phyloP scores from a whole-genome alignment of 2,329 filamentous ascomycete genomes.

The Penicillium nordicum region DNA sequence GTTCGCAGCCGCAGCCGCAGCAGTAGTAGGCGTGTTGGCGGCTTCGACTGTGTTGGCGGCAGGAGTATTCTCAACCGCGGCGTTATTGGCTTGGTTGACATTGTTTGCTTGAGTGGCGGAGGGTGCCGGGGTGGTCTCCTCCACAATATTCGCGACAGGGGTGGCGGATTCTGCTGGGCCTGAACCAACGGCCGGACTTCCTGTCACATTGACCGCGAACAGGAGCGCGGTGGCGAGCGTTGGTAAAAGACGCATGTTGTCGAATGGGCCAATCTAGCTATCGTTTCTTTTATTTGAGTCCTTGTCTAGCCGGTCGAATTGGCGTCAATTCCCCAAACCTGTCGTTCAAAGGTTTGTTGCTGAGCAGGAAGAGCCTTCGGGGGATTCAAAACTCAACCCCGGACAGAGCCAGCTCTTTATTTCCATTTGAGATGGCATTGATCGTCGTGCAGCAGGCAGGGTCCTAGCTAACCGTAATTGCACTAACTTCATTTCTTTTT shows the following conservation, averaged over 20 bases:
- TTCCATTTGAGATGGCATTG: neutral
- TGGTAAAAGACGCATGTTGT: slow-evolving; percentile 25
- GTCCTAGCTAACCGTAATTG: slow-evolving; percentile 1
- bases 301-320: slow-evolving; percentile 2
- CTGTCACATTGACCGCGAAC: slow-evolving; percentile 19
- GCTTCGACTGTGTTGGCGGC: no score
- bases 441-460: neutral
- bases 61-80: neutral
- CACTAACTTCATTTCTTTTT: neutral
- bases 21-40: no score
- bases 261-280: neutral
- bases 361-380: slow-evolving; percentile 7
- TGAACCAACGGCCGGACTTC: slow-evolving; percentile 16
- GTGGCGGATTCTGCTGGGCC: slow-evolving; percentile 4
- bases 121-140: neutral
- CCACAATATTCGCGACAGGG: slow-evolving; percentile 1
- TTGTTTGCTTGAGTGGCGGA: slow-evolving; percentile 7
- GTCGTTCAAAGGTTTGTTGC: slow-evolving; percentile 7
- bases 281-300: neutral
- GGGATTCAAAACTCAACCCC: neutral
- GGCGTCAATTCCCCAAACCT: slow-evolving; percentile 10
- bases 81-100: slow-evolving; percentile 6
- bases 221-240: slow-evolving; percentile 21
- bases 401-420: slow-evolving; percentile 1
- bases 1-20: neutral